These are phyloP conservation scores for Stylonectria norvegica DNA, from an alignment of 2,329 filamentous ascomycete genomes.

Conservation along the genomic window DNA sequence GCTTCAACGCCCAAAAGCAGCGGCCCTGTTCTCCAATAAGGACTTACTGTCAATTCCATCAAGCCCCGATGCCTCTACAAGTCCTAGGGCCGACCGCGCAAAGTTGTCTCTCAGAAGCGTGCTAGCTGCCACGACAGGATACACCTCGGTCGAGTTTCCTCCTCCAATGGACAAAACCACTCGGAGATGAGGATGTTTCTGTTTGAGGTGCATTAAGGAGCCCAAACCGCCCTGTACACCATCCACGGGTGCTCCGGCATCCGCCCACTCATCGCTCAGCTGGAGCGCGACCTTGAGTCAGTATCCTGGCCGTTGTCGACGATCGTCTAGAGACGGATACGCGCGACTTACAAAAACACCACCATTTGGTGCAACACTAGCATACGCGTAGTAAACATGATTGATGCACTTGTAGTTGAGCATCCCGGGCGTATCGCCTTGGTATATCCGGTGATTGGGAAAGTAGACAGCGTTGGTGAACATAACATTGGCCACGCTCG, in stretches of 20 bases:
- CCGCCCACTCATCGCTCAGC: constrained; percentile 78
- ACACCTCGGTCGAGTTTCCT: constrained; percentile 60
- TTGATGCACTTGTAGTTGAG: constrained; percentile 75
- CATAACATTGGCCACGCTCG: constrained; percentile 47
- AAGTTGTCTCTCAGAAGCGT: constrained; percentile 64
- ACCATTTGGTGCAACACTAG: constrained; percentile 68
- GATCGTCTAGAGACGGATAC: constrained; percentile 5
- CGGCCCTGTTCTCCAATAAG: background rate
- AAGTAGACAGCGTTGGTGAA: constrained; percentile 78
- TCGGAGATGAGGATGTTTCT: constrained; percentile 65
- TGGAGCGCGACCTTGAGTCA: constrained; percentile 37
- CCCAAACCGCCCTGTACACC: constrained; percentile 68
- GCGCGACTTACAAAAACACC: constrained; percentile 64
- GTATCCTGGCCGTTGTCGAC: constrained; percentile 17
- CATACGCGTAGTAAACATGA: constrained; percentile 81
- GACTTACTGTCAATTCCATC: constrained; percentile 64
- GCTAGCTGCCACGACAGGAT: constrained; percentile 63
- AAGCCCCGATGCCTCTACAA: constrained; percentile 66
- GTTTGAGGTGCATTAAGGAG: constrained; percentile 70
- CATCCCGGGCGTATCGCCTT: constrained; percentile 67
- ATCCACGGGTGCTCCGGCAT: constrained; percentile 68
- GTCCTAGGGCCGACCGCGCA: constrained; percentile 60
- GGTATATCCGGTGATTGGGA: constrained; percentile 74
- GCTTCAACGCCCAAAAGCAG: constrained; percentile 1
- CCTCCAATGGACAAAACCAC: constrained; percentile 78